phyloP scores from a whole-genome alignment of 177 flowering plant genomes.

The Telopea speciosissima region DNA sequence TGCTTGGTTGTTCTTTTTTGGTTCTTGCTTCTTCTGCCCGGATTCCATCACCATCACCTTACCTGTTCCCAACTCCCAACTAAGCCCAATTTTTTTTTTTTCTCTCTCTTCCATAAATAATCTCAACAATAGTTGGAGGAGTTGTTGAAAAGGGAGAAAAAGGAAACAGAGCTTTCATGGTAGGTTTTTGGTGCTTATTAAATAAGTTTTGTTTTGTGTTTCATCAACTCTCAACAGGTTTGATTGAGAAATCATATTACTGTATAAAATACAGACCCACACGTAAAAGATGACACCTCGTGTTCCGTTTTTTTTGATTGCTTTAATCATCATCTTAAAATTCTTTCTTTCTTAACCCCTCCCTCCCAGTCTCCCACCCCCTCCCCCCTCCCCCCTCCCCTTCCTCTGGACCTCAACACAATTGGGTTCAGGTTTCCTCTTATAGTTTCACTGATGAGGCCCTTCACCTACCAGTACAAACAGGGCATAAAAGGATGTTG shows the following conservation, averaged over 20 bases:
- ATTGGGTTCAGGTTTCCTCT: too few relatives aligned
- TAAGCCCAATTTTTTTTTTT: too few relatives aligned
- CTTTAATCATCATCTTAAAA: too few relatives aligned
- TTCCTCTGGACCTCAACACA: too few relatives aligned
- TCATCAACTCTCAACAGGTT: slow-evolving; percentile 1
- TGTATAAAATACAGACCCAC: neutral
- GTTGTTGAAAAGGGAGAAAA: slow-evolving; percentile 20
- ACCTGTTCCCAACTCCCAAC: neutral
- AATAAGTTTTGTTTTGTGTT: slow-evolving; percentile 24
- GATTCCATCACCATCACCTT: neutral
- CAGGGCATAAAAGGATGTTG: too few relatives aligned
- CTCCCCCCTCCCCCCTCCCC: too few relatives aligned
- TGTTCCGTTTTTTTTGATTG: too few relatives aligned
- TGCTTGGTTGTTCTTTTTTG: neutral
- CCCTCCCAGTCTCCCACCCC: too few relatives aligned
- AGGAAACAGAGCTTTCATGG: neutral
- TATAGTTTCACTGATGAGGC: too few relatives aligned
- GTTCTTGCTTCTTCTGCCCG: neutral
- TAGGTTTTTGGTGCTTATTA: slow-evolving; percentile 15
- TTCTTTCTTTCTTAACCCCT: too few relatives aligned
- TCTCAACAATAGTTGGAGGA: neutral
- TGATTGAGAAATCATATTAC: slow-evolving; percentile 13
- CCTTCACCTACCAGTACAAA: too few relatives aligned
- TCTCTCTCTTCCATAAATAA: neutral
- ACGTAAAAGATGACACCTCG: too few relatives aligned